Evolutionary conservation across 2,329 filamentous ascomycete genomes (phyloP).

Genomic region (Rasamsonia emersonii): DNA sequence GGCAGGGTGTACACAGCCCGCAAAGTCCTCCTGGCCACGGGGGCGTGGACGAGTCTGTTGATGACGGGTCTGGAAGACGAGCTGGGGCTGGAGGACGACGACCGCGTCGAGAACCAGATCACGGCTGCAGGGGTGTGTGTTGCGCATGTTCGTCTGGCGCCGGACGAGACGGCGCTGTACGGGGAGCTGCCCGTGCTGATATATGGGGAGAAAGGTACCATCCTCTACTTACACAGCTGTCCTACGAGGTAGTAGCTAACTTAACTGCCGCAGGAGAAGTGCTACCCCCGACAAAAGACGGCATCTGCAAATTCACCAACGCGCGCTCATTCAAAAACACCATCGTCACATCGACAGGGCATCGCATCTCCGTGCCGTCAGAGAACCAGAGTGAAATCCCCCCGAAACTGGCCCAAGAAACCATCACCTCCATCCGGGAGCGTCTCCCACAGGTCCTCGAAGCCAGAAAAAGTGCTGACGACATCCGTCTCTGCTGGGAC

Average conservation of each 20-base stretch:
- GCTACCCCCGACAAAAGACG: slow-evolving; percentile 40
- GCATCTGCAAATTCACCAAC: slow-evolving; percentile 54
- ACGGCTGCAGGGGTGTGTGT: slow-evolving; percentile 54
- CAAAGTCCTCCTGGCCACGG: slow-evolving; percentile 47
- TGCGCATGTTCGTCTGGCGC: slow-evolving; percentile 47
- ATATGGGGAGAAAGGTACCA: slow-evolving; percentile 37
- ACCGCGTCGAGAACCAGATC: slow-evolving; percentile 44
- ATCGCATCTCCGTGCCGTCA: slow-evolving; percentile 46
- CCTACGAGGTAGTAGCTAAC: too few relatives aligned
- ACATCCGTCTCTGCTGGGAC: slow-evolving; percentile 50
- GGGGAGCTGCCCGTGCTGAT: slow-evolving; percentile 47
- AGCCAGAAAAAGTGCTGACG: slow-evolving; percentile 24
- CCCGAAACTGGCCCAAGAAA: too few relatives aligned
- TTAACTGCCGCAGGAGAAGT: slow-evolving; percentile 27
- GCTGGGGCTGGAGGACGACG: slow-evolving; percentile 37
- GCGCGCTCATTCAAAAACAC: slow-evolving; percentile 52
- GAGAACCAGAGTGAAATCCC: too few relatives aligned
- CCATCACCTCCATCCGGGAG: too few relatives aligned
- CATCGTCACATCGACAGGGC: slow-evolving; percentile 38
- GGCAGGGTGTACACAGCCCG: slow-evolving; percentile 43
- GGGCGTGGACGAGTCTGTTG: slow-evolving; percentile 52
- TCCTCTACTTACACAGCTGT: too few relatives aligned
- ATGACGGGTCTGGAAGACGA: slow-evolving; percentile 43
- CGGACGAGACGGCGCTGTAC: slow-evolving; percentile 42
- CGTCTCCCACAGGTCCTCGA: slow-evolving; percentile 23